phyloP scores from a whole-genome alignment of 2,329 filamentous ascomycete species.

The Parasarocladium wereldwijsianum region DNA sequence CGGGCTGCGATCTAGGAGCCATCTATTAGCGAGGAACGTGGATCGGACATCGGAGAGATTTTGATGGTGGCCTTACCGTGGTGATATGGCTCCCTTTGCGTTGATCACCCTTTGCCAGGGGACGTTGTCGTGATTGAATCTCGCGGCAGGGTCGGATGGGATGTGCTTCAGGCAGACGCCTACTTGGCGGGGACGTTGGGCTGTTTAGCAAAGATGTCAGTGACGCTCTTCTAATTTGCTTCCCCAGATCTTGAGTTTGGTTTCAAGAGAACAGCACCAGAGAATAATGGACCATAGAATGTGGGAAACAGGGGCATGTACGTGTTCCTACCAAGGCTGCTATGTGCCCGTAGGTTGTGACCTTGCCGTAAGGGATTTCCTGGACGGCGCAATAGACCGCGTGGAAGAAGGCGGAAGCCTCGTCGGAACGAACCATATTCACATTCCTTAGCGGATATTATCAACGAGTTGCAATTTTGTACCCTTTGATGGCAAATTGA shows the following conservation, averaged over 20 bases:
- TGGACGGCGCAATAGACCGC: slow-evolving; percentile 74
- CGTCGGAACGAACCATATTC: slow-evolving; percentile 64
- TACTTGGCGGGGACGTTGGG: slow-evolving; percentile 67
- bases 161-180: slow-evolving; percentile 84
- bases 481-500: no score
- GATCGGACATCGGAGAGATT: background rate
- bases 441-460: no score
- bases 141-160: slow-evolving; percentile 30
- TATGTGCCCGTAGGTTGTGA: slow-evolving; percentile 80
- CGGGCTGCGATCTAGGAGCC: slow-evolving; percentile 37
- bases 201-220: slow-evolving; percentile 19
- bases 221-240: background rate
- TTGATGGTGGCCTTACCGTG: slow-evolving; percentile 37
- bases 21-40: background rate
- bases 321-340: slow-evolving; percentile 58
- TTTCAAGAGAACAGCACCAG: background rate
- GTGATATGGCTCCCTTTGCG: slow-evolving; percentile 71
- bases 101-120: slow-evolving; percentile 95
- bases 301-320: slow-evolving; percentile 34
- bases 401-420: slow-evolving; percentile 59
- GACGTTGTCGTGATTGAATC: slow-evolving; percentile 63
- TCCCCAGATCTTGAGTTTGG: no score
- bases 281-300: background rate
- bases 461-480: no score
- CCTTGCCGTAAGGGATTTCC: slow-evolving; percentile 68